Conservation (phyloP, 2,329 filamentous ascomycete species). For the Ceratocystis papillata region DNA sequence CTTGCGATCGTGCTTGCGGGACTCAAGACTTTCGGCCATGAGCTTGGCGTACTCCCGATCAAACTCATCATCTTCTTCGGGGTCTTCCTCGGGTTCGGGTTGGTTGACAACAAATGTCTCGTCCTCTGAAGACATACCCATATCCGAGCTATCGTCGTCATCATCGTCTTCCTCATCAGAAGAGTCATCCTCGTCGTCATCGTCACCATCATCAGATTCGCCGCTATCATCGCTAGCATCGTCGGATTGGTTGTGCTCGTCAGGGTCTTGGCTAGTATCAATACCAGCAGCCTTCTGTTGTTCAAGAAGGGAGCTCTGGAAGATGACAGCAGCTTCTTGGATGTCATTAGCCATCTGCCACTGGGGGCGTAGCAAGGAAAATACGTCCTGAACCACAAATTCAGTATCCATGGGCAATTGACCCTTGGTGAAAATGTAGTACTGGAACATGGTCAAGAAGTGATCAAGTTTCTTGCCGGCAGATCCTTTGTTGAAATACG, state of each 20-base stretch:
- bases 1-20: conserved; percentile 91
- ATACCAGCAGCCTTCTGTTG: conserved; percentile 72
- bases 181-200: conserved; percentile 48
- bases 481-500: conserved; percentile 87
- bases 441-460: conserved; percentile 92
- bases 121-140: conserved; percentile 49
- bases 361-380: conserved; percentile 70
- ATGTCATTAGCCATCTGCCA: conserved; percentile 78
- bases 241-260: conserved; percentile 70
- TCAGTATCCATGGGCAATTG: conserved; percentile 92
- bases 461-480: conserved; percentile 97
- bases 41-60: conserved; percentile 96
- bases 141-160: conserved; percentile 39
- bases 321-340: conserved; percentile 71
- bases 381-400: conserved; percentile 90
- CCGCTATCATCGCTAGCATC: conserved; percentile 62
- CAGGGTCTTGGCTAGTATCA: conserved; percentile 58
- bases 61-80: conserved; percentile 91
- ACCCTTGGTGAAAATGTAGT: conserved; percentile 87
- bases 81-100: conserved; percentile 80
- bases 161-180: conserved; percentile 49
- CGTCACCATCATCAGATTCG: conserved; percentile 48
- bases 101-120: conserved; percentile 87
- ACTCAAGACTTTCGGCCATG: conserved; percentile 95
- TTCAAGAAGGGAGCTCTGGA: conserved; percentile 77